Percentiles rank a stretch among this genome's conserved stretches.
phyloP scores from a whole-genome alignment of 2,329 filamentous ascomycete species.

The Colletotrichum sp. region DNA sequence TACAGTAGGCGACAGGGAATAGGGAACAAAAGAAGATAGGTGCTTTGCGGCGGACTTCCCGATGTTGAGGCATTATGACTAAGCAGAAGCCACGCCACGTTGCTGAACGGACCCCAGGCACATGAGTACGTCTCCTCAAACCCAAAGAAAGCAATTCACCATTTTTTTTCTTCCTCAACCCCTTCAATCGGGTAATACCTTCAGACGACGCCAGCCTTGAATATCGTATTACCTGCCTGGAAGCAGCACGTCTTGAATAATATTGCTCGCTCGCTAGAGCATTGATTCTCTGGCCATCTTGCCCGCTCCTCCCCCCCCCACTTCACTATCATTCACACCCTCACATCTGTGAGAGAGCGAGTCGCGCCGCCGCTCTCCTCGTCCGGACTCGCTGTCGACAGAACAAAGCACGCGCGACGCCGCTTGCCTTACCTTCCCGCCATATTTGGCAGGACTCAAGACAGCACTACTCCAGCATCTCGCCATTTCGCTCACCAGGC shows the following conservation, averaged over 20 bases:
- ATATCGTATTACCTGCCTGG: conserved; percentile 22
- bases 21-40: neutral
- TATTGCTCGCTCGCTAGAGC: conserved; percentile 8
- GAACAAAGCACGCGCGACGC: neutral
- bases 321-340: neutral
- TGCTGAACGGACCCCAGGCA: neutral
- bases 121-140: conserved; percentile 13
- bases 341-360: neutral
- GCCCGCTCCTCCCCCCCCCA: neutral
- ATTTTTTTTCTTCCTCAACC: neutral
- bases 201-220: conserved; percentile 21
- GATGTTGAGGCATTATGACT: neutral
- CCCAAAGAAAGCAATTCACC: neutral
- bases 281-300: neutral
- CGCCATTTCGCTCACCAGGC: neutral
- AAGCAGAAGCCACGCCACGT: conserved; percentile 17
- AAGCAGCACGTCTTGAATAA: conserved; percentile 20
- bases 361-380: neutral
- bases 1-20: neutral
- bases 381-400: neutral
- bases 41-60: neutral
- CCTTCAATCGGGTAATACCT: conserved; percentile 15
- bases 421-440: neutral
- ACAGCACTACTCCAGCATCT: neutral
- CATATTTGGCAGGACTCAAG: neutral